A percentile compares a stretch with the other conserved stretches of the same genome.
These are phyloP conservation scores for Kondoa malvinella DNA, from an alignment of 768 basidiomycete species.

Conservation along the genomic window DNA sequence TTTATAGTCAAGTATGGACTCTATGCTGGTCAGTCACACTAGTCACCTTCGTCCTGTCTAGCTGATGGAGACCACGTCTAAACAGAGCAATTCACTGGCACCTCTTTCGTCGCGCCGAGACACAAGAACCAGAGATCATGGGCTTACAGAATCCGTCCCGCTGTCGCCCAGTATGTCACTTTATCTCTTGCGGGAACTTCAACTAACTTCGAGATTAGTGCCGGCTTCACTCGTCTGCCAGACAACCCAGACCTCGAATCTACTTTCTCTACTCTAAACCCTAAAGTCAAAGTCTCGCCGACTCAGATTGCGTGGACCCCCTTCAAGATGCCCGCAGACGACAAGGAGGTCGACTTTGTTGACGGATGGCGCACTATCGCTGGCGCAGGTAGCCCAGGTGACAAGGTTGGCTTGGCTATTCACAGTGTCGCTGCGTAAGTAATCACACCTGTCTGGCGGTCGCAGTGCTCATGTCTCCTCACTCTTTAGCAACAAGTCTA, in stretches of 20 bases:
- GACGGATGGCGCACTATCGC: slow-evolving; percentile 45
- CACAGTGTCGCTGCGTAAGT: slow-evolving; percentile 40
- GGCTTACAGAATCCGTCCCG: slow-evolving; percentile 52
- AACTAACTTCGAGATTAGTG: background rate
- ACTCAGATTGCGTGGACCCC: slow-evolving; percentile 54
- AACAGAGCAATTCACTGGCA: slow-evolving; percentile 32
- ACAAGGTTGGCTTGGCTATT: slow-evolving; percentile 49
- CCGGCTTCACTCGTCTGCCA: slow-evolving; percentile 42
- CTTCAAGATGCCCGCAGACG: slow-evolving; percentile 39
- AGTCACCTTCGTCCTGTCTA: too few relatives aligned
- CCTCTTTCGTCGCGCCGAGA: slow-evolving; percentile 47
- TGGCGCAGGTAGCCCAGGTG: slow-evolving; percentile 46
- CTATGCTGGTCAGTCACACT: too few relatives aligned
- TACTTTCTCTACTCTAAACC: slow-evolving; percentile 45
- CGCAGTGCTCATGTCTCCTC: background rate
- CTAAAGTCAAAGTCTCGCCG: slow-evolving; percentile 45
- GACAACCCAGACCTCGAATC: slow-evolving; percentile 49
- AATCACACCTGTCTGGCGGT: background rate
- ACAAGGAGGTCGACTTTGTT: slow-evolving; percentile 40
- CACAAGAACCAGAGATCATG: slow-evolving; percentile 43
- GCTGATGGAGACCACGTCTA: too few relatives aligned
- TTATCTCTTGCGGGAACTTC: background rate
- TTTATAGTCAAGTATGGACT: too few relatives aligned
- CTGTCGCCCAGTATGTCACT: background rate
- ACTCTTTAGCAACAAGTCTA: slow-evolving; percentile 13